Base-by-base conservation (phyloP, 768 basidiomycete genomes). In the Mycena rosella region DNA sequence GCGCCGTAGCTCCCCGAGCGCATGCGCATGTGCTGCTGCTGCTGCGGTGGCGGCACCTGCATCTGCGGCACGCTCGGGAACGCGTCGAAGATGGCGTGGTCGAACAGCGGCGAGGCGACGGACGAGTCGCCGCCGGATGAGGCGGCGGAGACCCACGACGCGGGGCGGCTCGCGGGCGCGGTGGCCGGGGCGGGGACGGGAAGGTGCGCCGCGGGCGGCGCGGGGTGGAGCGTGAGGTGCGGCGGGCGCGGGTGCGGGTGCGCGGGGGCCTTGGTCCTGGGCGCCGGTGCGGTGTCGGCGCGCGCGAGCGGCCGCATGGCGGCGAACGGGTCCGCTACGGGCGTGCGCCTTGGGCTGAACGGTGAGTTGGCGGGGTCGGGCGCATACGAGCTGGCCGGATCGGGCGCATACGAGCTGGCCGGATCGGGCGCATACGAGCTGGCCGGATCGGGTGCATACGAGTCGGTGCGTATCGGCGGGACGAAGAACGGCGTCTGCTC, bases 31-130 rank as follows among this genome's bases (percentile, higher is more conserved):
- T 47, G 45, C 45, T 30, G 54, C 32, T 9, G 51, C 27, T 30
- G 34, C 34, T 51, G 60, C 42, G 79, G 73, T 2, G 86, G 85
- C 7, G 83, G 76, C 20, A 80, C 81, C 52, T 84, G 80, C 2
- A 80, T 81, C 52, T 84, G 80, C 2, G 92, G 91, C 7, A 93
- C 91, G 36, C 86, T 86, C 26, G 92, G 92, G 77, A 93, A 93
- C 9, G 90, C 86, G 64, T 92, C 91, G 69, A 89, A 91, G 26
- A 91, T 78, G 14, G 86, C 86, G 67, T 81, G 80, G 73, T 90
- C 89, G 47, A 92, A 85, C 27, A 84, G 71, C 55, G 79, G 87
- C 67, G 82, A 87, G 69, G 81, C 79, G 66, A 75, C 79, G 22
- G 49, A 15, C 38, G 38, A 40, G 10, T 40, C 38, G 38, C 38